Percentiles rank a stretch among this genome's conserved stretches.
phyloP scores from a whole-genome alignment of 1,284 basidiomycete species.

The Heterobasidion parviporum region DNA sequence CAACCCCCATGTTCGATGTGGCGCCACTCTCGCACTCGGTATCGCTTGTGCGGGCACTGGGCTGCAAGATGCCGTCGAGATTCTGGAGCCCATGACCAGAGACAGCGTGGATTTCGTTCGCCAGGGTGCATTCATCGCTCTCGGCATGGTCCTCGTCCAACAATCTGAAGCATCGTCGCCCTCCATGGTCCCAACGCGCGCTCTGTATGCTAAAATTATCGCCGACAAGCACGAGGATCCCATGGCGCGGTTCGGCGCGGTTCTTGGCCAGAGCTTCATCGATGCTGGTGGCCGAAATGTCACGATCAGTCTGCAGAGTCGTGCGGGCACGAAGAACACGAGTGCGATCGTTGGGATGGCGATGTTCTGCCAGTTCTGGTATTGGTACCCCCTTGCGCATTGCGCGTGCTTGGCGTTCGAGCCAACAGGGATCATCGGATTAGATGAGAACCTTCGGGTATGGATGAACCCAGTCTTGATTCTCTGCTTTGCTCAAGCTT shows the following conservation, averaged over 20 bases:
- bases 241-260: constrained; percentile 94
- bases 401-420: constrained; percentile 88
- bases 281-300: constrained; percentile 95
- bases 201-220: constrained; percentile 82
- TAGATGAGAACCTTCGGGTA: constrained; percentile 81
- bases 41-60: constrained; percentile 98
- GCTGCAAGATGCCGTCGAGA: constrained; percentile 86
- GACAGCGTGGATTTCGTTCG: constrained; percentile 96
- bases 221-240: constrained; percentile 96
- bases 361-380: constrained; percentile 97
- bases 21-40: constrained; percentile 89
- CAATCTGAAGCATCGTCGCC: constrained; percentile 87
- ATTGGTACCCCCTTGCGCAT: constrained; percentile 98
- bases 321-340: constrained; percentile 86
- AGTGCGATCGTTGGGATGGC: constrained; percentile 93
- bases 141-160: constrained; percentile 94
- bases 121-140: constrained; percentile 91
- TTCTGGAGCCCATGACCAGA: constrained; percentile 94
- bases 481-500: constrained; percentile 1
- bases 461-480: constrained; percentile 9
- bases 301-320: constrained; percentile 86
- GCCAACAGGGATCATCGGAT: constrained; percentile 88
- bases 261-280: constrained; percentile 90
- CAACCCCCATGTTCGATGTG: constrained; percentile 96
- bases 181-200: constrained; percentile 71